Evolutionary conservation across 1,139 yeast genomes (phyloP), one percentile per base, ranked within the genome.

Genomic region (Magnusiomyces clavatus): DNA sequence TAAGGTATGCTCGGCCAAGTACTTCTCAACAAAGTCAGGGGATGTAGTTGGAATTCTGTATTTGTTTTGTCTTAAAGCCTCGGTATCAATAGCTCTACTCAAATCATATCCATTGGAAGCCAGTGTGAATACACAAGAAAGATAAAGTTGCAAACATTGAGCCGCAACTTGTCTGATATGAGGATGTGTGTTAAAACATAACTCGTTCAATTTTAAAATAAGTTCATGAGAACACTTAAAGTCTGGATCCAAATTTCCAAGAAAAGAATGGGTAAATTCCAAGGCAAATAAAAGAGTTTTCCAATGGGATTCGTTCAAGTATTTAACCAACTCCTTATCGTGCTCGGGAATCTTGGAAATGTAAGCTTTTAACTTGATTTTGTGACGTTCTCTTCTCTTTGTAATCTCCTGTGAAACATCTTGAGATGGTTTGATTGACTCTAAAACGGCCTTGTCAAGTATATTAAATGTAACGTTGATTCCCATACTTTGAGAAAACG

Each of bases 111-210:
- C 74, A 54, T 73, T 75, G n/a, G 72, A 69, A 8, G 85, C 83
- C 47, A 81, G 69, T 0, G 80, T 79, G 54, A 76, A 77, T 38
- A 83, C 65, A 16, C 86, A 61, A 40, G 78, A 75, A 2, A 84
- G 72, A 19, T 85, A 65, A 12, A 90, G 86, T 54, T 79, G 81
- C 54, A 84, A 70, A 12, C 87, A 83, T 46, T 79, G 68, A 52
- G 82, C 76, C 1, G 56, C 54, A 35, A 51, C 43, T 29, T 49
- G 51, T 16, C 90, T 76, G 44, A 87, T 72, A 2, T 77, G 71
- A 0, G 97, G 97, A 65, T 89, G 96, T 40, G 80, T 81, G 20
- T 78, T 76, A n/a, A 78, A 69, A 0, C 87, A 77, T 45, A 78
- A 78, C 13, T 73, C 69, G 13, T 80, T 72, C 47, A 89, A 71